Conservation (phyloP, 768 basidiomycete genomes). For the Boletus bicolor region DNA sequence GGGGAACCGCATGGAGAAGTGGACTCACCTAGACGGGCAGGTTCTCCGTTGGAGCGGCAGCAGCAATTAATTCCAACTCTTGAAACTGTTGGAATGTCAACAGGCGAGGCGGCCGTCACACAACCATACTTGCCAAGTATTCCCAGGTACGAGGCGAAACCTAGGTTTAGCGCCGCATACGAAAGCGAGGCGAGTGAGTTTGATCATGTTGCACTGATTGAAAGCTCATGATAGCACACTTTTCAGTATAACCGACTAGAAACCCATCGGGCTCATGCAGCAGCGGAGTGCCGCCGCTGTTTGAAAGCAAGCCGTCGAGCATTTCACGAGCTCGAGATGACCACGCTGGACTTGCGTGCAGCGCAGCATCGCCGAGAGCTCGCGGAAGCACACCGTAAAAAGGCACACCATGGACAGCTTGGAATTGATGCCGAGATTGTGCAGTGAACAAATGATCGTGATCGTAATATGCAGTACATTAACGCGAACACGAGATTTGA, state of each 20-base stretch:
- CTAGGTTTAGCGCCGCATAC: constrained; percentile 28
- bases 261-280: constrained; percentile 37
- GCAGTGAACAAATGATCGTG: constrained; percentile 22
- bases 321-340: constrained; percentile 58
- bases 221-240: background rate
- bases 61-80: background rate
- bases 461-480: constrained; percentile 24
- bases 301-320: constrained; percentile 46
- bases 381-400: constrained; percentile 57
- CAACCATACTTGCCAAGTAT: constrained; percentile 32
- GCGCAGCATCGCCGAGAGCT: constrained; percentile 57
- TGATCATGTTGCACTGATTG: background rate
- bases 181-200: constrained; percentile 25
- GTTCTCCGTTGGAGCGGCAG: constrained; percentile 10
- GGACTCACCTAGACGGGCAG: constrained; percentile 25
- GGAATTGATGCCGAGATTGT: constrained; percentile 49
- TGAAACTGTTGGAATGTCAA: constrained; percentile 13
- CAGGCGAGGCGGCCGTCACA: constrained; percentile 22
- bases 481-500: constrained; percentile 48
- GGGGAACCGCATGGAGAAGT: constrained; percentile 19
- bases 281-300: constrained; percentile 39
- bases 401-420: constrained; percentile 57
- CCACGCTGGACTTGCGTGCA: constrained; percentile 55
- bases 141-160: constrained; percentile 28
- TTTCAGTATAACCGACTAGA: constrained; percentile 34